A percentile compares a stretch with the other conserved stretches of the same genome.
Evolutionary conservation across 768 basidiomycete species (phyloP).

Genomic region (Coprinellus micaceus): DNA sequence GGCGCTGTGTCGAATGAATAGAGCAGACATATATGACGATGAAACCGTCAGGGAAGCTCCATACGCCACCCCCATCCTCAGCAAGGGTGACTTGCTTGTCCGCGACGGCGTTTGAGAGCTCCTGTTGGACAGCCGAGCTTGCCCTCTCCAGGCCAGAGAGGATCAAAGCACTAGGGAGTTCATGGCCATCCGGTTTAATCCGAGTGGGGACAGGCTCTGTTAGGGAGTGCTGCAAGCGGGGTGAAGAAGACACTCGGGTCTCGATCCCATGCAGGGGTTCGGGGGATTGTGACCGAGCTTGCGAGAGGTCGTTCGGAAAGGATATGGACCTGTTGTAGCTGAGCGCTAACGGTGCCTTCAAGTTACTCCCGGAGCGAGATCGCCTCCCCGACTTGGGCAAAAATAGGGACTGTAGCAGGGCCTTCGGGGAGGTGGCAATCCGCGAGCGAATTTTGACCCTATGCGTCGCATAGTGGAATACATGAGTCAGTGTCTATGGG

Average conservation of each 20-base stretch:
- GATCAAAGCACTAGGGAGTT: slow-evolving; percentile 59
- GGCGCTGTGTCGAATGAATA: slow-evolving; percentile 59
- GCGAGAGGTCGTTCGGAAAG: slow-evolving; percentile 29
- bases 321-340: slow-evolving; percentile 32
- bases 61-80: slow-evolving; percentile 36
- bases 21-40: slow-evolving; percentile 72
- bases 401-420: slow-evolving; percentile 29
- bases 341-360: not conserved
- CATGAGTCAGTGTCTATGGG: slow-evolving; percentile 50
- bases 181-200: slow-evolving; percentile 11
- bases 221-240: slow-evolving; percentile 27
- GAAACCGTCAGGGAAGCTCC: slow-evolving; percentile 66
- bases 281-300: slow-evolving; percentile 4
- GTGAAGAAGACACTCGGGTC: slow-evolving; percentile 12
- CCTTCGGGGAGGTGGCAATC: not conserved
- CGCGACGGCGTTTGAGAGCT: slow-evolving; percentile 49
- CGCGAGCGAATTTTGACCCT: slow-evolving; percentile 45
- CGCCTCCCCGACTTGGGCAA: slow-evolving; percentile 13
- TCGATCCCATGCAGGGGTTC: slow-evolving; percentile 5
- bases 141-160: slow-evolving; percentile 70
- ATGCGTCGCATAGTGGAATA: slow-evolving; percentile 59
- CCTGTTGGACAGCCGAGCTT: slow-evolving; percentile 49
- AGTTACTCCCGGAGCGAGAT: not conserved
- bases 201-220: slow-evolving; percentile 29
- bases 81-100: slow-evolving; percentile 49